Evolutionary conservation across 345 rosid genomes (phyloP).

Genomic region (Abelmoschus esculentus): DNA sequence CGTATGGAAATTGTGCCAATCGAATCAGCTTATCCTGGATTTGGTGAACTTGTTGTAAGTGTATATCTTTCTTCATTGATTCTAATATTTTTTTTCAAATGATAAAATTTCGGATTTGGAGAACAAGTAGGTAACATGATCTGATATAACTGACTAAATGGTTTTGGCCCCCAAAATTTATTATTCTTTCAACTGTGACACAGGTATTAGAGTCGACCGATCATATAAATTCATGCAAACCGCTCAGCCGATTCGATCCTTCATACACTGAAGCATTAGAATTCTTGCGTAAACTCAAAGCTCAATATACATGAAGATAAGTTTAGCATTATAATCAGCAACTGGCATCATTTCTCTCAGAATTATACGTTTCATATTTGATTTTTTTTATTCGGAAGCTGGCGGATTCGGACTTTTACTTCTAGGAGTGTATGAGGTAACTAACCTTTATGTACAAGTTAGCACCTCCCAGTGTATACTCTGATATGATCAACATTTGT

Average conservation of each 20-base stretch:
- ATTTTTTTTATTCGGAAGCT: neutral
- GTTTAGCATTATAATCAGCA: neutral
- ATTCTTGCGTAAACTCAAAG: constrained; percentile 56
- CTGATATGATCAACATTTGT: constrained; percentile 1
- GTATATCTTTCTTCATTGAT: neutral
- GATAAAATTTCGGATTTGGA: no score
- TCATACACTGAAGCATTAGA: constrained; percentile 67
- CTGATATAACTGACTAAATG: neutral
- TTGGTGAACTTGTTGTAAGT: constrained; percentile 93
- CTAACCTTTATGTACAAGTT: neutral
- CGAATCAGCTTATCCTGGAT: constrained; percentile 97
- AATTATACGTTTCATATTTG: neutral
- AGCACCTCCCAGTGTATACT: neutral
- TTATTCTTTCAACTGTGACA: constrained; percentile 10
- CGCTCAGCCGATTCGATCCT: constrained; percentile 69
- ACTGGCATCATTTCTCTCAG: neutral
- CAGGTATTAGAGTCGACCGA: constrained; percentile 94
- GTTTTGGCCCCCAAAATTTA: neutral
- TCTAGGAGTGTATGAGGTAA: neutral
- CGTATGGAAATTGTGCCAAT: constrained; percentile 93
- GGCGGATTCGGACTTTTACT: neutral
- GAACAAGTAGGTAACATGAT: neutral
- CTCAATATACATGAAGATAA: constrained; percentile 25
- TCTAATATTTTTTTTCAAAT: neutral
- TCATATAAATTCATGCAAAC: constrained; percentile 96